Evolutionary conservation across 1,284 basidiomycete genomes (phyloP).

Genomic region (Trichosporon ovoides): DNA sequence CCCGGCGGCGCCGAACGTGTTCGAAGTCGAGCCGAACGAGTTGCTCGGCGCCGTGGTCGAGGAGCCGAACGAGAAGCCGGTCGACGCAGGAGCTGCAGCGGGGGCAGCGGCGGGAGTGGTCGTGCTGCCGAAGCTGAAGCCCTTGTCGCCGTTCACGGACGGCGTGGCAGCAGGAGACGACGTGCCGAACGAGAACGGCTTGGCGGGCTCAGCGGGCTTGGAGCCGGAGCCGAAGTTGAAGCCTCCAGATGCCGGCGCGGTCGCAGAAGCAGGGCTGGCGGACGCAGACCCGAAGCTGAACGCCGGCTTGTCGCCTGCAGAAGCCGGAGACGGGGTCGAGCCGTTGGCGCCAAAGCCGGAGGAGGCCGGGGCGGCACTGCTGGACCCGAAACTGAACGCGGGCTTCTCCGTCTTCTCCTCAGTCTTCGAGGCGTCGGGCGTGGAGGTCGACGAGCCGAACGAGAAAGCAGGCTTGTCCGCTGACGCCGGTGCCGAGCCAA

Average conservation of each 20-base stretch:
- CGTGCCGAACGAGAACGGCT: slow-evolving; percentile 24
- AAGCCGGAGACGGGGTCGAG: background rate
- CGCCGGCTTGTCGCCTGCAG: slow-evolving; percentile 8
- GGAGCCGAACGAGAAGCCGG: slow-evolving; percentile 6
- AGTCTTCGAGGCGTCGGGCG: background rate
- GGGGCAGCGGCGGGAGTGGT: slow-evolving; percentile 2
- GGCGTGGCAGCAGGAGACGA: slow-evolving; percentile 7
- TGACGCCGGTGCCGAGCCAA: background rate
- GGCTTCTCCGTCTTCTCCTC: slow-evolving; percentile 6
- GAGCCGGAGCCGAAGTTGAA: slow-evolving; percentile 5
- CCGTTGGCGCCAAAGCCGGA: slow-evolving; percentile 2
- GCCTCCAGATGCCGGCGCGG: background rate
- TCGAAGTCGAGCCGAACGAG: slow-evolving; percentile 3
- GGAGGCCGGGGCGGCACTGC: no score
- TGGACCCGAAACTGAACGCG: slow-evolving; percentile 24
- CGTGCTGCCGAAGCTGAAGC: background rate
- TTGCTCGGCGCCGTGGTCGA: background rate
- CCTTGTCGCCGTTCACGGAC: slow-evolving; percentile 1
- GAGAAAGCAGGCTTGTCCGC: slow-evolving; percentile 8
- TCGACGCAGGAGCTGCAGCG: background rate
- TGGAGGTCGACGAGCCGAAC: background rate
- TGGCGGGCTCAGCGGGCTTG: background rate
- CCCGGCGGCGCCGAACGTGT: background rate
- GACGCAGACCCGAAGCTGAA: slow-evolving; percentile 25
- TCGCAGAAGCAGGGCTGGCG: background rate